Evolutionary conservation across 108 stramenopile genomes (phyloP), one percentile per base, ranked within the genome.

Genomic region (Skeletonema potamos): DNA sequence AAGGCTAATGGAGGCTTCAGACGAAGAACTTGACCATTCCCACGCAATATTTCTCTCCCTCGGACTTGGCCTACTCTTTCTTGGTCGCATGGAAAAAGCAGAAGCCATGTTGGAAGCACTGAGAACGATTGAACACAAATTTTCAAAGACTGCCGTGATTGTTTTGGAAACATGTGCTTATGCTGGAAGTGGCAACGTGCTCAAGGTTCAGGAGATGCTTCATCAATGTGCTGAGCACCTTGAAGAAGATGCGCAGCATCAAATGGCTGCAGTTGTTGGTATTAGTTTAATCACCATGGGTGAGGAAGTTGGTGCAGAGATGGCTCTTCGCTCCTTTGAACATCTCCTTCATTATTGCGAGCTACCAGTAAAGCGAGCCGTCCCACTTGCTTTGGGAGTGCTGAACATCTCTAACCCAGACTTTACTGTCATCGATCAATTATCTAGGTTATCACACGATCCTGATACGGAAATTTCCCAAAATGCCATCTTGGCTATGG

Each of bases 311-410:
- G 98, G 98, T 12, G 68, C 92, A 18, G 98, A 99, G 82, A 99
- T 99, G 99, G 91, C 95, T 1, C 83, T 98, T 33, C 89, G 99
- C 64, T 83, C 96, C 26, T 99, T 96, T 63, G 98, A 99, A 44
- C 99, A 99, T 81, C 85, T 99, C 71, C 92, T 99, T 41, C 99
- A 99, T 73, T 99, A 99, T 73, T 98, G 98, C 41, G 98, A 98
- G 73, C 91, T 96, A 22, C 94, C 98, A 18, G 93, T 99, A 46
- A 97, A 97, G 81, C 87, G 98, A 6, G 98, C 95, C 30, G 97
- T 99, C 15, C 99, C 99, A 6, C 87, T 99, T 28, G 92, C 98
- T 0, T 75, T 99, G 28, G 96, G 97, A 15, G 85, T 97, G 18
- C 81, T 97, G 44, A 79, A 98, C 62, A 84, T 98, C 61, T 97